Evolutionary conservation across 306 rosid species (phyloP).

Genomic region (Dalbergia oliveri): DNA sequence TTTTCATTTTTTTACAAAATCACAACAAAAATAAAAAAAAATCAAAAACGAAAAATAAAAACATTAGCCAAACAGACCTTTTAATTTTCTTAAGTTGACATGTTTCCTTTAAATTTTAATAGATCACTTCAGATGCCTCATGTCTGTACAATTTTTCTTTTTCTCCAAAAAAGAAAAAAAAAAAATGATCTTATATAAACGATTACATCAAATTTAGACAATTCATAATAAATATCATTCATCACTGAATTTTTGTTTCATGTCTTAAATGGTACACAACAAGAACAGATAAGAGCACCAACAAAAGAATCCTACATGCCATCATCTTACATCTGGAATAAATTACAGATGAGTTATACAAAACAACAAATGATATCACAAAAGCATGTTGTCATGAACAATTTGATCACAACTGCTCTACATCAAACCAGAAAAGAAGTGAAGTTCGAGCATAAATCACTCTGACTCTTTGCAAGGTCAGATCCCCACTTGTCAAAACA

Average conservation of each 20-base stretch:
- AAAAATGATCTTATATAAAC: not conserved
- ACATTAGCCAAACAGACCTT: too few relatives aligned
- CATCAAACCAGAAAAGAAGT: conserved; percentile 93
- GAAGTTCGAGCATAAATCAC: conserved; percentile 85
- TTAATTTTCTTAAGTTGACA: too few relatives aligned
- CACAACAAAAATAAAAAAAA: too few relatives aligned
- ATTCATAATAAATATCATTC: not conserved
- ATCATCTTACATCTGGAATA: conserved; percentile 34
- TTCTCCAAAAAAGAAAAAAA: not conserved
- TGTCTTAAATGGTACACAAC: conserved; percentile 13
- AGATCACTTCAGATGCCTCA: too few relatives aligned
- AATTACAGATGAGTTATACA: conserved; percentile 30
- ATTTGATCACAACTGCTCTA: conserved; percentile 61
- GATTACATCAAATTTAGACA: not conserved
- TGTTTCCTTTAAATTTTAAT: too few relatives aligned
- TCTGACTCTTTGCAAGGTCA: conserved; percentile 86
- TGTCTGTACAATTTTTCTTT: too few relatives aligned
- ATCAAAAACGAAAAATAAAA: too few relatives aligned
- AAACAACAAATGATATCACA: conserved; percentile 43
- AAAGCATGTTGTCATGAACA: conserved; percentile 7
- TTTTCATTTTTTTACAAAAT: too few relatives aligned
- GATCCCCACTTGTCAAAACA: conserved; percentile 78
- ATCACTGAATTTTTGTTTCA: conserved; percentile 23
- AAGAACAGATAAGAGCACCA: not conserved
- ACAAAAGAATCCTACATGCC: conserved; percentile 44